phyloP scores from a whole-genome alignment of 495 filamentous ascomycete genomes.

The Collariella sp. region DNA sequence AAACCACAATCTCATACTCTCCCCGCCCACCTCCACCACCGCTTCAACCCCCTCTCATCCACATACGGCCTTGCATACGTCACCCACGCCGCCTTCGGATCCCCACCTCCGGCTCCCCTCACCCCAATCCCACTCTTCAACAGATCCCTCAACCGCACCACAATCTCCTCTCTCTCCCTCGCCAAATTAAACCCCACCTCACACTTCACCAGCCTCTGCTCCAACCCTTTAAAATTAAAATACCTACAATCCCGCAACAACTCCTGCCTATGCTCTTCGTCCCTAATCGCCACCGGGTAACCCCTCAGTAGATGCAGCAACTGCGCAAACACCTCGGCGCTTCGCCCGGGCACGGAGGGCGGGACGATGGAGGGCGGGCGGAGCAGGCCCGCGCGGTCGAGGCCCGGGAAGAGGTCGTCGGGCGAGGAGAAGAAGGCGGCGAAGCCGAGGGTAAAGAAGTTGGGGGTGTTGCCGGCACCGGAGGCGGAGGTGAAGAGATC shows the following conservation, averaged over 20 bases:
- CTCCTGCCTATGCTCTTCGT: conserved; percentile 67
- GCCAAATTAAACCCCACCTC: conserved; percentile 66
- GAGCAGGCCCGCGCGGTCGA: conserved; percentile 70
- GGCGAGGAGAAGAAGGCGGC: conserved; percentile 78
- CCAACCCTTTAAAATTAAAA: conserved; percentile 83
- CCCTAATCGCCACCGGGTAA: conserved; percentile 73
- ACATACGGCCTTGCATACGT: conserved; percentile 76
- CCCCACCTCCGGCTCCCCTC: conserved; percentile 34
- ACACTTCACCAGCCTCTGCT: conserved; percentile 79
- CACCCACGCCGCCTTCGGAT: conserved; percentile 50
- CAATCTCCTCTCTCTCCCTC: conserved; percentile 62
- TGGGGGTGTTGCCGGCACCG: conserved; percentile 75
- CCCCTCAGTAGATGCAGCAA: conserved; percentile 78
- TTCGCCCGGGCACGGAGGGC: conserved; percentile 70
- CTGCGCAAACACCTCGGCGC: conserved; percentile 70
- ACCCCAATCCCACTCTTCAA: conserved; percentile 74
- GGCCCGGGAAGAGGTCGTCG: conserved; percentile 75
- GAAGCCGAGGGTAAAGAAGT: conserved; percentile 94
- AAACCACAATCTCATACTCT: conserved; percentile 57
- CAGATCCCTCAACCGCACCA: conserved; percentile 74
- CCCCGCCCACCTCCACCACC: conserved; percentile 68
- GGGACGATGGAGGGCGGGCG: conserved; percentile 82
- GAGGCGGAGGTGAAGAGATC: conserved; percentile 59
- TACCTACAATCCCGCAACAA: conserved; percentile 85
- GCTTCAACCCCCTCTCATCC: conserved; percentile 64